Percentiles rank a stretch among this genome's conserved stretches.
Conservation (phyloP, 2,329 filamentous ascomycete genomes). For the Massarina eburnea region DNA sequence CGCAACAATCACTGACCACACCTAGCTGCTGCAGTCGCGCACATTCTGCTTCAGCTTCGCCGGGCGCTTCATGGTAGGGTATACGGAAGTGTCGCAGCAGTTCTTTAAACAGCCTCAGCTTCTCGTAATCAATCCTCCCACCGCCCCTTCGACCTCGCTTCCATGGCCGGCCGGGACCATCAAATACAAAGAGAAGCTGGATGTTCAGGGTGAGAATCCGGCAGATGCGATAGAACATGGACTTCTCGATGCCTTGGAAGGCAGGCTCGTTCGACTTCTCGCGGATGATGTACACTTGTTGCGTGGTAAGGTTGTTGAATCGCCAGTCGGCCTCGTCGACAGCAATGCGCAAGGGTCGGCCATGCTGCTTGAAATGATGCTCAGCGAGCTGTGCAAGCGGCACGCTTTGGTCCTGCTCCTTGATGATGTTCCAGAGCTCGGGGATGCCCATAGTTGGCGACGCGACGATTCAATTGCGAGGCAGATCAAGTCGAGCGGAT, state of each 20-base stretch:
- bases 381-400: conserved; percentile 43
- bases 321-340: conserved; percentile 50
- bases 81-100: conserved; percentile 44
- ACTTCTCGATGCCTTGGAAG: conserved; percentile 47
- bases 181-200: conserved; percentile 57
- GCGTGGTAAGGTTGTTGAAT: conserved; percentile 45
- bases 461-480: background rate
- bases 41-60: conserved; percentile 54
- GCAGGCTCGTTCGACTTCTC: conserved; percentile 32
- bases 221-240: conserved; percentile 46
- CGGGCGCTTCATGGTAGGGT: conserved; percentile 49
- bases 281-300: conserved; percentile 39
- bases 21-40: conserved; percentile 47
- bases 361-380: conserved; percentile 37
- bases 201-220: conserved; percentile 54
- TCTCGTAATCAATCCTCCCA: conserved; percentile 36
- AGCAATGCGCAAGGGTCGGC: conserved; percentile 44
- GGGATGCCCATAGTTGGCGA: conserved; percentile 22
- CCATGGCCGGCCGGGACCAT: conserved; percentile 50
- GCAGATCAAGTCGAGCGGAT: background rate
- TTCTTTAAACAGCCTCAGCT: conserved; percentile 38
- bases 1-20: no score
- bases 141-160: conserved; percentile 36
- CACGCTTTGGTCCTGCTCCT: conserved; percentile 35
- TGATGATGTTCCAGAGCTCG: conserved; percentile 44